Evolutionary conservation across 176 grass and related monocot species (phyloP).

Genomic region (Urochloa ruziziensis): DNA sequence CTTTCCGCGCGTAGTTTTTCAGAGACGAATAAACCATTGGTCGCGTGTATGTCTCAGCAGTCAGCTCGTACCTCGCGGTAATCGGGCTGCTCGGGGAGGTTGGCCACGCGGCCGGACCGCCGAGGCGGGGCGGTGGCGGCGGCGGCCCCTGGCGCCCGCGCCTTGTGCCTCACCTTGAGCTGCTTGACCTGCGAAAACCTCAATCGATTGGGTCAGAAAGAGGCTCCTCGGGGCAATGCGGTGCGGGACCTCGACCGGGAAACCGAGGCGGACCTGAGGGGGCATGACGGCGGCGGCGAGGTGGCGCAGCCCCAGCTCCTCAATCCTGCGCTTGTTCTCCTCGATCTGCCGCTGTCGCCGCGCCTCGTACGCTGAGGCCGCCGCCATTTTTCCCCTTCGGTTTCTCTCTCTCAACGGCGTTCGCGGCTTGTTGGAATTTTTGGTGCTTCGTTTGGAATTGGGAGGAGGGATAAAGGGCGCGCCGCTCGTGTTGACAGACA

Average conservation of each 20-base stretch:
- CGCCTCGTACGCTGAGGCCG: not conserved
- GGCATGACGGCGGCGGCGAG: not conserved
- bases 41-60: not conserved
- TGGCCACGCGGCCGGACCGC: not conserved
- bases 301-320: not conserved
- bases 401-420: too few species aligned
- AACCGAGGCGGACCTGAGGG: not conserved
- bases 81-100: not conserved
- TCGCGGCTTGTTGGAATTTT: not conserved
- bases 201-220: not conserved
- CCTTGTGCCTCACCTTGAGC: not conserved
- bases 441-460: not conserved
- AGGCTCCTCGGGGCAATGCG: not conserved
- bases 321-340: not conserved
- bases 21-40: not conserved
- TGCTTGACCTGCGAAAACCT: not conserved
- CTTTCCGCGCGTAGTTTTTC: not conserved
- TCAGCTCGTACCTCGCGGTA: not conserved
- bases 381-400: not conserved
- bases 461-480: too few species aligned
- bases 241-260: not conserved
- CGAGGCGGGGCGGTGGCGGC: not conserved
- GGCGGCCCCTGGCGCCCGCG: not conserved
- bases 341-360: not conserved
- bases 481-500: too few species aligned